Percentiles rank a stretch among this genome's conserved stretches.
Evolutionary conservation across 805 yeast species (phyloP).

Genomic region (Lipomyces oligophaga): DNA sequence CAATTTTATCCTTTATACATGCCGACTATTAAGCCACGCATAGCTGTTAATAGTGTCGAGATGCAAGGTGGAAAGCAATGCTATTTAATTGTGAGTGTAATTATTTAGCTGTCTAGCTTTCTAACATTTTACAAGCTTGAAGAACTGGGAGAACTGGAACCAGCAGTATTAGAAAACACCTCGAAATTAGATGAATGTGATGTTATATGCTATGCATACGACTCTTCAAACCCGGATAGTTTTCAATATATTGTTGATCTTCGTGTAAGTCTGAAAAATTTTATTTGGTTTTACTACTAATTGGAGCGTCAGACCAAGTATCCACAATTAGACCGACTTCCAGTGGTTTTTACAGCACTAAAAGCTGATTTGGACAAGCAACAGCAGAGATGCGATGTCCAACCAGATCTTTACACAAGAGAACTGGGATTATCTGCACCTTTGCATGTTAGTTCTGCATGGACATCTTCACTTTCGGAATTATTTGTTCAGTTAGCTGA

Average conservation of each 20-base stretch:
- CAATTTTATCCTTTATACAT: constrained; percentile 65
- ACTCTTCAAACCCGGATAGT: constrained; percentile 93
- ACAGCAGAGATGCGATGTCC: constrained; percentile 79
- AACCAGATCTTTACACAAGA: constrained; percentile 83
- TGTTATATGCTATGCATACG: constrained; percentile 84
- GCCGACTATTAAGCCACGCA: constrained; percentile 76
- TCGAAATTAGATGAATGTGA: constrained; percentile 78
- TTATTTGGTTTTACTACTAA: neutral
- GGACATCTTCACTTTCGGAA: constrained; percentile 80
- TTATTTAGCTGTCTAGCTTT: neutral
- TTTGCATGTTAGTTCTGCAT: constrained; percentile 80
- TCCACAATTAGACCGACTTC: constrained; percentile 59
- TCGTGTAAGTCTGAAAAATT: constrained; percentile 40
- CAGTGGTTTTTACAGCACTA: constrained; percentile 82
- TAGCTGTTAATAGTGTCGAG: constrained; percentile 90
- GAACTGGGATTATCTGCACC: constrained; percentile 70
- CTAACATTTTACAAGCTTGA: constrained; percentile 44
- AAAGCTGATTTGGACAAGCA: constrained; percentile 96
- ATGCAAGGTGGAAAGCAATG: constrained; percentile 93
- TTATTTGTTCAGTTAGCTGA: constrained; percentile 81
- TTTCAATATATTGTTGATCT: constrained; percentile 76
- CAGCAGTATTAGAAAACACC: constrained; percentile 71
- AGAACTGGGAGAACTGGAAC: constrained; percentile 83
- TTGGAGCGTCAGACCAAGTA: constrained; percentile 42
- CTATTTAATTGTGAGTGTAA: constrained; percentile 54